Evolutionary conservation across 163 green algal genomes (phyloP).

Genomic region (Chloroidium sp.): DNA sequence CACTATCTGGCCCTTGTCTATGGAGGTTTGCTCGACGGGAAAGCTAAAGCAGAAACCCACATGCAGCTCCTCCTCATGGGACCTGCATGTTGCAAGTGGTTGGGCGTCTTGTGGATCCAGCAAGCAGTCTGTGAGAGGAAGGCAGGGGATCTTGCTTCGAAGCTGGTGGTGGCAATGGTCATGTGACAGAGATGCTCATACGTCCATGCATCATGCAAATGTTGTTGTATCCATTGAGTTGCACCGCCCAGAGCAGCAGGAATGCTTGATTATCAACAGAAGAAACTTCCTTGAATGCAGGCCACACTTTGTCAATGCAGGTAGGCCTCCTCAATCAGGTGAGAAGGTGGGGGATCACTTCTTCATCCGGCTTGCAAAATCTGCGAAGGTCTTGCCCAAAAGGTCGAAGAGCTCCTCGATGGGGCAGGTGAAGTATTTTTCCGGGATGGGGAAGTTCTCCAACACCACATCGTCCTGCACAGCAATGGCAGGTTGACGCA

Average conservation of each 20-base stretch:
- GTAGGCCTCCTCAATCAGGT: too few relatives aligned
- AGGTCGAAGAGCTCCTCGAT: constrained; percentile 19
- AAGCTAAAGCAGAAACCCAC: constrained; percentile 60
- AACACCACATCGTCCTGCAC: constrained; percentile 20
- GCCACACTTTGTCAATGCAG: too few relatives aligned
- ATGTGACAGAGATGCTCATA: background rate
- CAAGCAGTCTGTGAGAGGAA: background rate
- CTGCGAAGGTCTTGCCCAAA: constrained; percentile 4
- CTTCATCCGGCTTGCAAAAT: too few relatives aligned
- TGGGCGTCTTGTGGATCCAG: too few relatives aligned
- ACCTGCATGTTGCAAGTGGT: background rate
- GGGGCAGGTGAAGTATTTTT: constrained; percentile 10
- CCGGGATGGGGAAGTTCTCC: constrained; percentile 15
- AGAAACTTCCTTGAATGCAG: too few relatives aligned
- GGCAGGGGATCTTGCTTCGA: background rate
- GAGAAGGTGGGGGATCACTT: too few relatives aligned
- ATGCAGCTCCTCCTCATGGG: constrained; percentile 3
- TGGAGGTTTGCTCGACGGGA: constrained; percentile 31
- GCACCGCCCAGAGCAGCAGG: too few relatives aligned
- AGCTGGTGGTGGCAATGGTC: background rate
- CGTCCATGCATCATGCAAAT: background rate
- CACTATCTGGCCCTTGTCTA: constrained; percentile 31
- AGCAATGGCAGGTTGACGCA: background rate
- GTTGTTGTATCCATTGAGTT: too few relatives aligned
- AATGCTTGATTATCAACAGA: too few relatives aligned